Evolutionary conservation across 192 early-diverging fungal genomes (phyloP).

Genomic region (Coemansia sp.): DNA sequence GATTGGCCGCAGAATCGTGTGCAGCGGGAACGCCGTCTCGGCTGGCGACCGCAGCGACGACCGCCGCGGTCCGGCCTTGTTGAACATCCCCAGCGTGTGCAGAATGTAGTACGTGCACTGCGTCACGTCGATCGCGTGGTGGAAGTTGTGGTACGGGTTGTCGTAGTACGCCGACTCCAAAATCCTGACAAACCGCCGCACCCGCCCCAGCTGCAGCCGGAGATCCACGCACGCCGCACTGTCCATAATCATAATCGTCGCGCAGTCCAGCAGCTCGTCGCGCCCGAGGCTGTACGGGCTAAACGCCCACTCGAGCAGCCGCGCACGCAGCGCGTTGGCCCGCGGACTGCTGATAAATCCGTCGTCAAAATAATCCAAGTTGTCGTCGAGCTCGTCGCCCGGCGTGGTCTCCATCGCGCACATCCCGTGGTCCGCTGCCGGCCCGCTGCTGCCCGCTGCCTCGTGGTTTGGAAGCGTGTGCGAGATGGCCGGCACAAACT

Average conservation of each 20-base stretch:
- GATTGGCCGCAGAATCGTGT: conserved; percentile 44
- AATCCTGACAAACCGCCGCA: conserved; percentile 45
- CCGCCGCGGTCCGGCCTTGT: conserved; percentile 27
- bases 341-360: conserved; percentile 34
- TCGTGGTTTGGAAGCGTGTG: conserved; percentile 20
- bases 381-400: conserved; percentile 10
- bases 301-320: conserved; percentile 66
- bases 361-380: conserved; percentile 18
- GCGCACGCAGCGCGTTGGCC: conserved; percentile 50
- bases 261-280: conserved; percentile 64
- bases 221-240: conserved; percentile 57
- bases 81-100: conserved; percentile 59
- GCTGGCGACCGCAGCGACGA: conserved; percentile 45
- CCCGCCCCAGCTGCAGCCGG: conserved; percentile 54
- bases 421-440: not conserved
- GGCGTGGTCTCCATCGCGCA: not conserved
- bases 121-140: conserved; percentile 92
- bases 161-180: conserved; percentile 51
- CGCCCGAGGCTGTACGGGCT: conserved; percentile 61
- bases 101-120: conserved; percentile 83
- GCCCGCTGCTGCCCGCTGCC: not conserved
- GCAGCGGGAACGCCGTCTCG: conserved; percentile 41
- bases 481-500: conserved; percentile 48
- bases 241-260: conserved; percentile 65
- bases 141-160: conserved; percentile 95